Conservation (phyloP, 495 filamentous ascomycete species). For the Niebla homalea region DNA sequence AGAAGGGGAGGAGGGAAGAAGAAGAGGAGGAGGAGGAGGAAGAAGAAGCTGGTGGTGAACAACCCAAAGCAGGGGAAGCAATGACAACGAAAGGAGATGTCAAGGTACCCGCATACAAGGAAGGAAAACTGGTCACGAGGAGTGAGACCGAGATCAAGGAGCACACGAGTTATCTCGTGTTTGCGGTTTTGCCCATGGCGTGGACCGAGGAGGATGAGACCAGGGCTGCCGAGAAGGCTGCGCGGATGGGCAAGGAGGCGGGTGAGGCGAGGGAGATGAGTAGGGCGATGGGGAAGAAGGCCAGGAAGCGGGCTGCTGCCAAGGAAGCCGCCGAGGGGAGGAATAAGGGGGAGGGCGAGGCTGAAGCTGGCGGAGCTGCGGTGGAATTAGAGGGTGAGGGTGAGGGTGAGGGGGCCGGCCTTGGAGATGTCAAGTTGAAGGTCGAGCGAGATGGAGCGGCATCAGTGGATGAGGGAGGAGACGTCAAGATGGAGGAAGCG, state of each 20-base stretch:
- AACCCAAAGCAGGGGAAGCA: conserved; percentile 8
- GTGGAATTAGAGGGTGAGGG: too few relatives aligned
- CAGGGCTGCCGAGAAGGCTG: conserved; percentile 48
- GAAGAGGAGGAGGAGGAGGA: conserved; percentile 14
- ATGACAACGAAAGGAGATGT: too few relatives aligned
- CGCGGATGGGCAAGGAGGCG: conserved; percentile 25
- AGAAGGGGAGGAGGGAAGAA: conserved; percentile 15
- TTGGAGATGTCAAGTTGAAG: too few relatives aligned
- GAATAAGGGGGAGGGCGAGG: neutral
- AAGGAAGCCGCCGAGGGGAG: neutral
- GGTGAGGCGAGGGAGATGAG: conserved; percentile 26
- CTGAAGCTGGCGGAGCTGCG: neutral
- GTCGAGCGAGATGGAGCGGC: too few relatives aligned
- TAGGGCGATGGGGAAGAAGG: conserved; percentile 31
- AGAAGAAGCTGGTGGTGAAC: conserved; percentile 18
- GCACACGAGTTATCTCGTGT: conserved; percentile 90
- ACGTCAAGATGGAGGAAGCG: too few relatives aligned
- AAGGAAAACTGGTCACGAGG: conserved; percentile 64
- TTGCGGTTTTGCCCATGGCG: conserved; percentile 73
- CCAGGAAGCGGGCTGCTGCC: conserved; percentile 37
- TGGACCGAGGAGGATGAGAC: conserved; percentile 78
- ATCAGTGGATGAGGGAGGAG: too few relatives aligned
- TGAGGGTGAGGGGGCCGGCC: too few relatives aligned
- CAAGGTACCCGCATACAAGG: conserved; percentile 31
- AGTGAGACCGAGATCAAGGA: conserved; percentile 82